These are phyloP conservation scores for Waltiozyma sp. DNA, from an alignment of 1,139 yeast species.

Conservation along the genomic window DNA sequence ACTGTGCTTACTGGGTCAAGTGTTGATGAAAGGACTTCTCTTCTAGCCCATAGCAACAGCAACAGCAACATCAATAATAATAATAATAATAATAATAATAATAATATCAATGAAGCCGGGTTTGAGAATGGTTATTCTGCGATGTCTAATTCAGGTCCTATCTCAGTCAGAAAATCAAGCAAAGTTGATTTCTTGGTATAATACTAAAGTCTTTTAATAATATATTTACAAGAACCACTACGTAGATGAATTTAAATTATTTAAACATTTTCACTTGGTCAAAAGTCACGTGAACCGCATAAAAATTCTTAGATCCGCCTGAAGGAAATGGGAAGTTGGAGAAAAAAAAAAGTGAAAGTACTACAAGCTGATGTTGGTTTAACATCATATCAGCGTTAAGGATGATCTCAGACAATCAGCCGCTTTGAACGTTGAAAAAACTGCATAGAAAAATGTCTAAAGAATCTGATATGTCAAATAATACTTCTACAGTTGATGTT, in stretches of 20 bases:
- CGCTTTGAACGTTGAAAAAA: no score
- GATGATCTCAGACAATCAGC: no score
- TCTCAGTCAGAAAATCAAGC: conserved; percentile 2
- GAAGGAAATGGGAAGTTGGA: no score
- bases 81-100: not conserved
- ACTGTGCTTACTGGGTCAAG: not conserved
- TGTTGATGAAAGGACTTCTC: conserved; percentile 2
- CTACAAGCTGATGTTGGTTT: no score
- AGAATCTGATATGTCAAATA: not conserved
- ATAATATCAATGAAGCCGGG: not conserved
- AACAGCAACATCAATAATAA: no score
- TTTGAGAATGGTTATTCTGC: conserved; percentile 10
- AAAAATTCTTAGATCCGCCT: no score
- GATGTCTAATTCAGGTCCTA: conserved; percentile 7
- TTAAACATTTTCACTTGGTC: no score
- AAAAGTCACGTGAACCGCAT: no score
- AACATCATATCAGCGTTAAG: no score
- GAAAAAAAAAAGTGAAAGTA: no score
- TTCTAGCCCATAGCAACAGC: not conserved
- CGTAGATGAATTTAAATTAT: no score
- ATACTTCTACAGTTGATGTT: not conserved
- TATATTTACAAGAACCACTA: no score
- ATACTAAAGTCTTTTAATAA: not conserved
- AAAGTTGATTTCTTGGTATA: not conserved
- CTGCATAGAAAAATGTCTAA: not conserved